phyloP scores from a whole-genome alignment of 2,329 filamentous ascomycete species.

The Tothia fuscella region DNA sequence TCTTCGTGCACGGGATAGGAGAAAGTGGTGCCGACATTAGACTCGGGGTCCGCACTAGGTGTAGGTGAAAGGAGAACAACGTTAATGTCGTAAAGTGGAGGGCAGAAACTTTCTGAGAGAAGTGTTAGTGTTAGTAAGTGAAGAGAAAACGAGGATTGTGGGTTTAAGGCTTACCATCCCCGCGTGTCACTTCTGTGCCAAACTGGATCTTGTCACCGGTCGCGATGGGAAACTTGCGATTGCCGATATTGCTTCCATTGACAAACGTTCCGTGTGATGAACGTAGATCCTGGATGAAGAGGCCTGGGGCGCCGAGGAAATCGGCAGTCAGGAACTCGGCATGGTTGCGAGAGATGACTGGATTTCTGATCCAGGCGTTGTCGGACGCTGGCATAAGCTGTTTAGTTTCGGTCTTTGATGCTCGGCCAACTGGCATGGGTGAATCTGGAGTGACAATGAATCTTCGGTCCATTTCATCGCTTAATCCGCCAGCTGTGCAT shows the following conservation, averaged over 20 bases:
- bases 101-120: conserved; percentile 2
- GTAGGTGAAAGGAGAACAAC: background rate
- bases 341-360: conserved; percentile 60
- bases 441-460: too few relatives aligned
- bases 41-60: background rate
- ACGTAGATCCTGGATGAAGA: conserved; percentile 41
- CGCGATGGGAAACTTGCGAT: conserved; percentile 17
- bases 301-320: conserved; percentile 9
- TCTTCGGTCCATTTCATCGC: too few relatives aligned
- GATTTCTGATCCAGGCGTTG: conserved; percentile 59
- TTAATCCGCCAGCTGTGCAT: too few relatives aligned
- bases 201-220: conserved; percentile 26
- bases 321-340: conserved; percentile 36
- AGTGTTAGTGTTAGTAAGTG: background rate
- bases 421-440: conserved; percentile 31
- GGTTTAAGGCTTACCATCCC: conserved; percentile 6
- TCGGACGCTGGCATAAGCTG: conserved; percentile 27
- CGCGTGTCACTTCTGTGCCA: conserved; percentile 23
- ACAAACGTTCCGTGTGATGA: conserved; percentile 53
- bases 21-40: background rate
- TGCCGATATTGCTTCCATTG: conserved; percentile 28
- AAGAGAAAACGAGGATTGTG: background rate
- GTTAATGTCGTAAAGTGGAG: conserved; percentile 1
- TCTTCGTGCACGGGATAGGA: background rate
- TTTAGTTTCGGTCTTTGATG: conserved; percentile 30